Percentiles rank a stretch among this genome's conserved stretches.
phyloP scores from a whole-genome alignment of 208 protist genomes.

The Acanthamoeba rhysodes region DNA sequence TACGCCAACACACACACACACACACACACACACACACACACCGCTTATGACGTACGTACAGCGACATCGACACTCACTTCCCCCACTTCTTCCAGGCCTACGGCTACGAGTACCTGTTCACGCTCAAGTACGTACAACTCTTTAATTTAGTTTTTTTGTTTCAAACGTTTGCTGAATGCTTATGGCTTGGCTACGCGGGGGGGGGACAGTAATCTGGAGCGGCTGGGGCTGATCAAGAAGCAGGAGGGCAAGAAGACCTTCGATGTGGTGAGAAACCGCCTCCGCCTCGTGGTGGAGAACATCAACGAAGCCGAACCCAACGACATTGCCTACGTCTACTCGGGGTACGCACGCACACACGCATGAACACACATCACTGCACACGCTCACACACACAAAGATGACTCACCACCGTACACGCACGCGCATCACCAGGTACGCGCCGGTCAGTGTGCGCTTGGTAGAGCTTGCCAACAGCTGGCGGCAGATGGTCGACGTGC shows the following conservation, averaged over 20 bases:
- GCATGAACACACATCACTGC: not conserved
- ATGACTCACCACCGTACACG: conserved; percentile 16
- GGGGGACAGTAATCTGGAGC: conserved; percentile 81
- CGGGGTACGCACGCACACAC: conserved; percentile 71
- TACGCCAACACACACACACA: not conserved
- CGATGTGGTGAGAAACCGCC: conserved; percentile 34
- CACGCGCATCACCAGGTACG: conserved; percentile 77
- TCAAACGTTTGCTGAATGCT: not conserved
- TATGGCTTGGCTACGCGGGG: too few relatives aligned
- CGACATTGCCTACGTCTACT: conserved; percentile 88
- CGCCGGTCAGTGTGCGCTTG: conserved; percentile 85
- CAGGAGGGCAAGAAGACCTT: conserved; percentile 73
- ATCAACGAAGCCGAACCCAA: conserved; percentile 82
- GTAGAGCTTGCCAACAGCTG: conserved; percentile 78
- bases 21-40: not conserved
- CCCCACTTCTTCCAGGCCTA: conserved; percentile 79
- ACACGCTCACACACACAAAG: not conserved
- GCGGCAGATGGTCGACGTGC: conserved; percentile 51
- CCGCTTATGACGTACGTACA: too few relatives aligned
- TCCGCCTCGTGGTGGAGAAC: conserved; percentile 80
- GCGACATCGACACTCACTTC: not conserved
- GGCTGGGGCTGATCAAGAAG: conserved; percentile 81
- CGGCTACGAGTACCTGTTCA: conserved; percentile 83
- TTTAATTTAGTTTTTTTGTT: conserved; percentile 5
- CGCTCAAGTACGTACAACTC: conserved; percentile 74